Evolutionary conservation across 306 rosid genomes (phyloP).

Genomic region (Medicago lupulina): DNA sequence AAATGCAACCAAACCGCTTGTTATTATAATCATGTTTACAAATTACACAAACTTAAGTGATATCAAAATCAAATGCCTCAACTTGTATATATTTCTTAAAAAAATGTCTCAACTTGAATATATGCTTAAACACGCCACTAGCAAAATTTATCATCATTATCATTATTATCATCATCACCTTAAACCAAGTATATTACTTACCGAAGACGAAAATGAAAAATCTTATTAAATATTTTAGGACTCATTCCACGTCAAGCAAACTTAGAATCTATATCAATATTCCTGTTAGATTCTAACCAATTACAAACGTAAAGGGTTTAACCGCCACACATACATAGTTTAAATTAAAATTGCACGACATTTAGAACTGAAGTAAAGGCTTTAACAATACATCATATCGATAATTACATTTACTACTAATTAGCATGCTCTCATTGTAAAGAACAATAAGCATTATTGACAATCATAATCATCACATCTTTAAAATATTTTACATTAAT

Average conservation of each 20-base stretch:
- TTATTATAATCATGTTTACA: neutral
- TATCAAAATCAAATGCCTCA: conserved; percentile 16
- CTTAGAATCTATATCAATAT: conserved; percentile 3
- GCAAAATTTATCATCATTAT: conserved; percentile 11
- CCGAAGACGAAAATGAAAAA: conserved; percentile 3
- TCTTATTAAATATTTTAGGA: conserved; percentile 25
- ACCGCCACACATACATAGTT: conserved; percentile 12
- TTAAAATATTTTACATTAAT: too few relatives aligned
- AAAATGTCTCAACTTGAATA: conserved; percentile 18
- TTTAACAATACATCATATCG: too few relatives aligned
- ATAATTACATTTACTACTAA: too few relatives aligned
- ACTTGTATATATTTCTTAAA: neutral
- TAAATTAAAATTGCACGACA: conserved; percentile 4
- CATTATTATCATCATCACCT: neutral
- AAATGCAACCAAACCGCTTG: conserved; percentile 6
- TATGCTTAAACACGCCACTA: neutral
- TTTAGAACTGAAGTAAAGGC: neutral
- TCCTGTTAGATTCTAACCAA: conserved; percentile 18
- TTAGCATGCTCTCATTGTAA: neutral
- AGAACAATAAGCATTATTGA: too few relatives aligned
- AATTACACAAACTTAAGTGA: neutral
- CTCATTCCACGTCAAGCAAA: conserved; percentile 29
- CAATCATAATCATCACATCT: too few relatives aligned
- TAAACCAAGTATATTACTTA: conserved; percentile 21
- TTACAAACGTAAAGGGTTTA: neutral